Percentiles rank a stretch among this genome's conserved stretches.
Evolutionary conservation across 345 rosid species (phyloP).

Genomic region (Erysimum cheiranthoides): DNA sequence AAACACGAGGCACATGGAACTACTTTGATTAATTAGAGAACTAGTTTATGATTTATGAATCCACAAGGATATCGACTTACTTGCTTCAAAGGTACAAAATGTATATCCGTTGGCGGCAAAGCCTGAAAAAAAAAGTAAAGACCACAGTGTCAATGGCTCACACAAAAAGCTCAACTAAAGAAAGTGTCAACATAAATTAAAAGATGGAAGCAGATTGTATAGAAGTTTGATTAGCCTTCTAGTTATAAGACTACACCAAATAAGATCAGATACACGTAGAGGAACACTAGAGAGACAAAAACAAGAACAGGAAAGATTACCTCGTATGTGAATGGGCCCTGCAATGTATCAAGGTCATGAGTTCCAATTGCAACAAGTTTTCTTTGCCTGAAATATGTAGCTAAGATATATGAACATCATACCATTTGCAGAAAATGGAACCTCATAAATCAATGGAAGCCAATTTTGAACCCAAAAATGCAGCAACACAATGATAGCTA

Average conservation of each 20-base stretch:
- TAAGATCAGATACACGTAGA: not conserved
- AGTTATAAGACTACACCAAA: not conserved
- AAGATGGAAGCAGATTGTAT: not conserved
- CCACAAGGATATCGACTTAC: conserved; percentile 43
- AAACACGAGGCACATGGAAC: conserved; percentile 7
- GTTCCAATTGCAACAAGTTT: conserved; percentile 93
- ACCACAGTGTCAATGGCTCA: not conserved
- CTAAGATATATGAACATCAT: not conserved
- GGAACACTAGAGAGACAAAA: not conserved
- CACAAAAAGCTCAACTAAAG: not conserved
- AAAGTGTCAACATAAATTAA: not conserved
- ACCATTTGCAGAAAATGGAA: not conserved
- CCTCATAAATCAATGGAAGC: not conserved
- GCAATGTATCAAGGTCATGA: conserved; percentile 89
- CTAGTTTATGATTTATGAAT: conserved; percentile 24
- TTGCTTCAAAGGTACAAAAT: conserved; percentile 84
- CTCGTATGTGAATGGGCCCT: conserved; percentile 96
- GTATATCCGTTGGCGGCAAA: conserved; percentile 68
- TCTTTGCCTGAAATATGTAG: conserved; percentile 65
- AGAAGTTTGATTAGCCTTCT: not conserved
- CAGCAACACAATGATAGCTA: conserved; percentile 8
- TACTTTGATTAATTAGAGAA: not conserved
- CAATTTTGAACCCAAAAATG: not conserved
- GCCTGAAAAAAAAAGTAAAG: conserved; percentile 57
- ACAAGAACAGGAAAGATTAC: conserved; percentile 38